phyloP scores from a whole-genome alignment of 352 stramenopile genomes.

The Phytophthora uliginosa region DNA sequence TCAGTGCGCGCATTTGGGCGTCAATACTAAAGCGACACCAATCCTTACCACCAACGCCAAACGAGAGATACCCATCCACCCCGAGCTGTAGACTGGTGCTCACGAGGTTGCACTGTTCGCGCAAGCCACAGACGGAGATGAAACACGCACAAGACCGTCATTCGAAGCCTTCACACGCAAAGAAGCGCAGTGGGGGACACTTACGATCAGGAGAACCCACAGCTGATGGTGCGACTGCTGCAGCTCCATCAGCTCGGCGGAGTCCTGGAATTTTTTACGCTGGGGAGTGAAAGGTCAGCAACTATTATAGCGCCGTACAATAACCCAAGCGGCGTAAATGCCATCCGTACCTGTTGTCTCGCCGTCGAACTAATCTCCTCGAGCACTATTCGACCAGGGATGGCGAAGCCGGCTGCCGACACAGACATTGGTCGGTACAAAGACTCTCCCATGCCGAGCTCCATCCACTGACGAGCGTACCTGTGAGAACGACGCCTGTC shows the following conservation, averaged over 20 bases:
- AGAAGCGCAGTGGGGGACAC: conserved; percentile 9
- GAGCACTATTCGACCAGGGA: conserved; percentile 65
- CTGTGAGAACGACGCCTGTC: conserved; percentile 68
- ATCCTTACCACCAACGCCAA: conserved; percentile 49
- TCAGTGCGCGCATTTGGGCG: neutral
- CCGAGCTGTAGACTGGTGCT: conserved; percentile 66
- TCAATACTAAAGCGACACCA: neutral
- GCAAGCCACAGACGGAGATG: neutral
- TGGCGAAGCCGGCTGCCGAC: conserved; percentile 64
- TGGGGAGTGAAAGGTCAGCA: neutral
- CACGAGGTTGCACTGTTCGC: conserved; percentile 66
- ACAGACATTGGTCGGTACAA: neutral
- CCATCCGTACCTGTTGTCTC: conserved; percentile 50
- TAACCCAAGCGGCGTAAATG: neutral
- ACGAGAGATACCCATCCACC: conserved; percentile 75
- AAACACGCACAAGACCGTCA: conserved; percentile 1
- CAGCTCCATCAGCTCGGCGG: conserved; percentile 50
- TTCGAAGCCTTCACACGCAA: neutral
- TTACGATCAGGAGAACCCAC: conserved; percentile 73
- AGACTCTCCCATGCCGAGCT: neutral
- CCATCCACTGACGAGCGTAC: conserved; percentile 24
- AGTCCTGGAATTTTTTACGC: conserved; percentile 56
- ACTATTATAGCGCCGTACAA: neutral
- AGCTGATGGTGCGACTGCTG: conserved; percentile 79
- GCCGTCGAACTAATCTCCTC: conserved; percentile 72